phyloP scores from a whole-genome alignment of 805 yeast species.

The Lipomyces yamanashiensis region DNA sequence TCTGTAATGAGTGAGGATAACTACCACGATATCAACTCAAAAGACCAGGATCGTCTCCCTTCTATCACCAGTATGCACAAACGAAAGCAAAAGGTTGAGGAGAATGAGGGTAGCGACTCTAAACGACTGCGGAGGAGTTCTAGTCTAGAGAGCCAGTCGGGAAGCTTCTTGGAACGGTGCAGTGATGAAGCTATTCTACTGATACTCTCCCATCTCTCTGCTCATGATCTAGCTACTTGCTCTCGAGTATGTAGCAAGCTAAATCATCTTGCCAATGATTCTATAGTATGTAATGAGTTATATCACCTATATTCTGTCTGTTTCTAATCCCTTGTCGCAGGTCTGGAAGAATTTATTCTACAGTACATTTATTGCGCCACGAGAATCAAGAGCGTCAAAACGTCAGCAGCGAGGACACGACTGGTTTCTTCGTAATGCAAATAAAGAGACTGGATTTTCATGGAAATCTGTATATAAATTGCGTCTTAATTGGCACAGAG shows the following conservation, averaged over 20 bases:
- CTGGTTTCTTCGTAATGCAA: slow-evolving; percentile 4
- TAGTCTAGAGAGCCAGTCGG: background rate
- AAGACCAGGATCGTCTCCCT: background rate
- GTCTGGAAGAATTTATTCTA: slow-evolving; percentile 26
- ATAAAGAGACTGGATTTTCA: background rate
- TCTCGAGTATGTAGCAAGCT: slow-evolving; percentile 21
- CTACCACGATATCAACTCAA: too few relatives aligned
- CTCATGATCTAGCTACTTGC: slow-evolving; percentile 22
- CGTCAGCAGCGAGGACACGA: background rate
- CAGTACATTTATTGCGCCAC: slow-evolving; percentile 18
- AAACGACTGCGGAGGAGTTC: background rate
- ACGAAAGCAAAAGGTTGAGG: background rate
- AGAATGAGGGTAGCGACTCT: background rate
- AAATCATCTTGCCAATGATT: slow-evolving; percentile 22
- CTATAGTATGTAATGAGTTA: slow-evolving; percentile 1
- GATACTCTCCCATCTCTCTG: slow-evolving; percentile 23
- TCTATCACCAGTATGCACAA: slow-evolving; percentile 10
- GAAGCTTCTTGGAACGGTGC: slow-evolving; percentile 10
- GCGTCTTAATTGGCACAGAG: slow-evolving; percentile 32
- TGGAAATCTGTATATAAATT: slow-evolving; percentile 28
- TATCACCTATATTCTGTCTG: background rate
- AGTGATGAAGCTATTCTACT: slow-evolving; percentile 29
- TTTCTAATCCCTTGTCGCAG: background rate
- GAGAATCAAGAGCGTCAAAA: background rate
- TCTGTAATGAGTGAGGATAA: too few relatives aligned